These are phyloP conservation scores for Penicillium sp. DNA, from an alignment of 2,329 filamentous ascomycete species.

Conservation along the genomic window DNA sequence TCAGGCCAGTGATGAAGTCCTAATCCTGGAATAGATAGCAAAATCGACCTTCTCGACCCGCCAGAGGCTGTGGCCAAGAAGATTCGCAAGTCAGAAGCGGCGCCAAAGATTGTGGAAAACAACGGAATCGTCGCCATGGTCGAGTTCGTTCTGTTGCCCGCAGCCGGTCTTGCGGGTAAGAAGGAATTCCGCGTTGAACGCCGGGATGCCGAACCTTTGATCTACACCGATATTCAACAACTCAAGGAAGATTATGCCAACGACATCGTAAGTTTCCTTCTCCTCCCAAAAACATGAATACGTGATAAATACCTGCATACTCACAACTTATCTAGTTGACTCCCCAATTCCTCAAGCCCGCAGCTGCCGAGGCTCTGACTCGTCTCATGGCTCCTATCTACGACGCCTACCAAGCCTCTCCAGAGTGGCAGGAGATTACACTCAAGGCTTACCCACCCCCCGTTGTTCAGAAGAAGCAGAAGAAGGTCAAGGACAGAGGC, in stretches of 20 bases:
- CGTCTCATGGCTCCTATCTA: slow-evolving; percentile 73
- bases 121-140: slow-evolving; percentile 85
- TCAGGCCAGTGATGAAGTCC: neutral
- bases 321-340: slow-evolving; percentile 51
- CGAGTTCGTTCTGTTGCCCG: slow-evolving; percentile 79
- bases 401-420: slow-evolving; percentile 60
- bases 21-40: slow-evolving; percentile 41
- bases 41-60: slow-evolving; percentile 78
- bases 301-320: neutral
- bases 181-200: slow-evolving; percentile 63
- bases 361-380: slow-evolving; percentile 66
- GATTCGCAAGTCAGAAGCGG: slow-evolving; percentile 75
- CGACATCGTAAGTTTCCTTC: slow-evolving; percentile 58
- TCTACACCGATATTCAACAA: slow-evolving; percentile 70
- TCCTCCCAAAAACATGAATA: neutral
- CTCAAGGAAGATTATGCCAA: slow-evolving; percentile 73
- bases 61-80: slow-evolving; percentile 72
- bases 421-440: slow-evolving; percentile 75
- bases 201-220: slow-evolving; percentile 63
- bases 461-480: slow-evolving; percentile 60
- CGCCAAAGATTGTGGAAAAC: slow-evolving; percentile 68
- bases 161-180: slow-evolving; percentile 40
- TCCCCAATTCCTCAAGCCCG: slow-evolving; percentile 83
- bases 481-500: slow-evolving; percentile 72
- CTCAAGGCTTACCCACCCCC: slow-evolving; percentile 74